A percentile compares a stretch with the other conserved stretches of the same genome.
phyloP scores from a whole-genome alignment of 306 rosid species.

The Chamaecrista fasciculata region DNA sequence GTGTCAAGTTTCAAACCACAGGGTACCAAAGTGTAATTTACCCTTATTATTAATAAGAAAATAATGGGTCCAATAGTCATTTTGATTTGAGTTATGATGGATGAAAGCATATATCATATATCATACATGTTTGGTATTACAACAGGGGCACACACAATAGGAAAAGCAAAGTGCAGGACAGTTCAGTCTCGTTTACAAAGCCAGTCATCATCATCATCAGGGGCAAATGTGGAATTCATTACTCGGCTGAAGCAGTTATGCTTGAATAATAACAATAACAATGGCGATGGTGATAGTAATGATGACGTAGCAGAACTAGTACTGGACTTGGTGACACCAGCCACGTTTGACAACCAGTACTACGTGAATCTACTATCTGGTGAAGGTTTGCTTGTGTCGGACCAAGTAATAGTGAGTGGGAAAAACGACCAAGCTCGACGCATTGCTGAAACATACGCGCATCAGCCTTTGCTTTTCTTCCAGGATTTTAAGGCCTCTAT shows the following conservation, averaged over 20 bases:
- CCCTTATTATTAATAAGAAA: no score
- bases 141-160: conserved; percentile 85
- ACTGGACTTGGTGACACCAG: conserved; percentile 71
- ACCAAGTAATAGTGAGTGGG: conserved; percentile 48
- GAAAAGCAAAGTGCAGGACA: conserved; percentile 76
- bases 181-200: conserved; percentile 56
- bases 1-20: no score
- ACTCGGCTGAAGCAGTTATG: conserved; percentile 64
- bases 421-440: conserved; percentile 51
- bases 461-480: conserved; percentile 48
- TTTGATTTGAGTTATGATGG: no score
- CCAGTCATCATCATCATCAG: no score
- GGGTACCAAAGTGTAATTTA: no score
- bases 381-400: conserved; percentile 78
- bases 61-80: no score
- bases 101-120: no score
- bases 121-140: no score
- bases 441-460: conserved; percentile 57
- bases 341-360: conserved; percentile 83
- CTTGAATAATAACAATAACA: no score
- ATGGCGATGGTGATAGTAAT: conserved; percentile 19
- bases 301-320: conserved; percentile 49
- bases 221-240: conserved; percentile 53
- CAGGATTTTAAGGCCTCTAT: conserved; percentile 66
- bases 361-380: conserved; percentile 66